These are phyloP conservation scores for Termitomyces sp. DNA, from an alignment of 768 basidiomycete genomes.

Conservation along the genomic window DNA sequence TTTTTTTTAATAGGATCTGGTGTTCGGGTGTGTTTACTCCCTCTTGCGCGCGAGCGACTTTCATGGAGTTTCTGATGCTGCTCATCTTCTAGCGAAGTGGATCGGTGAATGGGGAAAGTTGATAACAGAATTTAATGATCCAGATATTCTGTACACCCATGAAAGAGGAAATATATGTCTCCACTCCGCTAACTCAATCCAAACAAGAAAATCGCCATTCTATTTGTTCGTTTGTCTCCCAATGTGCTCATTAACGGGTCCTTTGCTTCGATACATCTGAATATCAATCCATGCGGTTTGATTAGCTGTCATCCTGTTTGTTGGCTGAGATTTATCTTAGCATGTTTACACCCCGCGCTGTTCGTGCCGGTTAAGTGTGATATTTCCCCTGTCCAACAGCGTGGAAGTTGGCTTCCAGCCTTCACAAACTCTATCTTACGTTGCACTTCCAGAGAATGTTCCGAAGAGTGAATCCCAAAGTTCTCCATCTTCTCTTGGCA, in stretches of 20 bases:
- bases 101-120: slow-evolving; percentile 11
- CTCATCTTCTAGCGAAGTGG: slow-evolving; percentile 15
- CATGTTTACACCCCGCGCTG: not conserved
- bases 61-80: not conserved
- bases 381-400: not conserved
- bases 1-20: slow-evolving; percentile 57
- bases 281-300: not conserved
- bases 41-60: not conserved
- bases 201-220: not conserved
- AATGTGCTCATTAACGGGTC: not conserved
- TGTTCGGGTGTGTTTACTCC: slow-evolving; percentile 73
- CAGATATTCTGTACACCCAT: not conserved
- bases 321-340: not conserved
- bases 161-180: not conserved
- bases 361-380: not conserved
- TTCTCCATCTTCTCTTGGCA: not conserved
- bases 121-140: not conserved
- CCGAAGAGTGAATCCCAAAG: not conserved
- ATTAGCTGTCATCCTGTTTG: not conserved
- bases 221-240: too few relatives aligned
- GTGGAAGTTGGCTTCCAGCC: not conserved
- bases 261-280: not conserved
- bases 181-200: not conserved
- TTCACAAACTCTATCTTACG: not conserved
- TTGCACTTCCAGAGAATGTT: not conserved